Evolutionary conservation across 78 protist species (phyloP).

Genomic region (Pigoraptor vietnamica): DNA sequence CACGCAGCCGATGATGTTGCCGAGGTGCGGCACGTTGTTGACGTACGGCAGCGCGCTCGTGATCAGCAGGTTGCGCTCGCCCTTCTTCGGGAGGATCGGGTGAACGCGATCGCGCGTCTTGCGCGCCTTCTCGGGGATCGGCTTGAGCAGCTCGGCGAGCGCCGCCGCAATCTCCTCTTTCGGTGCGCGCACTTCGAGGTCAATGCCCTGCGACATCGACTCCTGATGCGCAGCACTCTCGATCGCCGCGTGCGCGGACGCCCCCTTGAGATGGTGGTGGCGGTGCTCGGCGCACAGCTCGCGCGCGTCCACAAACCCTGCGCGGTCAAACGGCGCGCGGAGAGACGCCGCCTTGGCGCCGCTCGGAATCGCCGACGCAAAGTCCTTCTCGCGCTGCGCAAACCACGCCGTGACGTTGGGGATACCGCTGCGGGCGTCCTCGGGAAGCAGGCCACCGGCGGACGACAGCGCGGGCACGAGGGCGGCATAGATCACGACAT

Average conservation of each 20-base stretch:
- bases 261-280: neutral
- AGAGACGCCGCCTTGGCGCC: neutral
- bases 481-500: neutral
- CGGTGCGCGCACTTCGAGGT: neutral
- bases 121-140: neutral
- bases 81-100: slow-evolving; percentile 14
- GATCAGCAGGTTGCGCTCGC: slow-evolving; percentile 68
- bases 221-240: neutral
- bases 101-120: neutral
- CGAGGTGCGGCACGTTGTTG: slow-evolving; percentile 64
- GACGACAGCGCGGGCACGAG: neutral
- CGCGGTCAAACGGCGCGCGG: neutral
- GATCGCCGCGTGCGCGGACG: neutral
- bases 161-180: neutral
- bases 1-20: slow-evolving; percentile 85
- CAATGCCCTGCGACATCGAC: neutral
- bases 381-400: neutral
- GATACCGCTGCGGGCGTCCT: neutral
- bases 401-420: neutral
- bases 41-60: slow-evolving; percentile 53
- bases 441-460: neutral
- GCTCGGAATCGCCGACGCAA: neutral
- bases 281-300: neutral
- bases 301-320: neutral
- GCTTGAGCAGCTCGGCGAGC: neutral